phyloP scores from a whole-genome alignment of 345 rosid genomes.

The Geranium brycei region DNA sequence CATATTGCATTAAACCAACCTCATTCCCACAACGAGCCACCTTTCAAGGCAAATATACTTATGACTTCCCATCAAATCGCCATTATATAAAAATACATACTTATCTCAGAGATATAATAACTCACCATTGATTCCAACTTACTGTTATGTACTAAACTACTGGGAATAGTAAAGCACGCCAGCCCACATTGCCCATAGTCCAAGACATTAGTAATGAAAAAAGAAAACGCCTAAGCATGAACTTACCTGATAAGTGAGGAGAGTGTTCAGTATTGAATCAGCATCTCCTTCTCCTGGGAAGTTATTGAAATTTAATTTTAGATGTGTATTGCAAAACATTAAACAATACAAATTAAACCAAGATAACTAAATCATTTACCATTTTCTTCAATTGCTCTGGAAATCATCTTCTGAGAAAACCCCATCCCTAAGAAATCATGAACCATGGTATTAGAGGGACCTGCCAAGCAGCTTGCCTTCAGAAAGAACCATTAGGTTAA shows the following conservation, averaged over 20 bases:
- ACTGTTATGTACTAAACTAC: too few species aligned
- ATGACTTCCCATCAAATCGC: background rate
- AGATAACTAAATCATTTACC: conserved; percentile 24
- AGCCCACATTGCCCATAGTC: too few species aligned
- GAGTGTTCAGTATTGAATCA: conserved; percentile 38
- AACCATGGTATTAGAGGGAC: conserved; percentile 42
- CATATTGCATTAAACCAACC: background rate
- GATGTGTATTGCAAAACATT: conserved; percentile 7
- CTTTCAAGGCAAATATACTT: background rate
- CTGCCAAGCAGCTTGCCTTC: conserved; percentile 37
- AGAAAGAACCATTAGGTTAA: conserved; percentile 3
- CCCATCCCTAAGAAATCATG: conserved; percentile 69
- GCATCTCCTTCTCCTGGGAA: conserved; percentile 38
- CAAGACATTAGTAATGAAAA: background rate
- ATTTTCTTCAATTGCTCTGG: conserved; percentile 47
- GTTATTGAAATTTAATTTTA: conserved; percentile 6
- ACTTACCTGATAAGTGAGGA: conserved; percentile 41
- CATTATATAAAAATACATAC: background rate
- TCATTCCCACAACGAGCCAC: background rate
- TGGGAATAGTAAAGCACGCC: too few species aligned
- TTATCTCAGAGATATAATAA: background rate
- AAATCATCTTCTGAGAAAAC: conserved; percentile 42
- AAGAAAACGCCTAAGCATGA: conserved; percentile 5
- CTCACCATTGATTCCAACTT: background rate
- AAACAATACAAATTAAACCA: background rate